Evolutionary conservation across 495 filamentous ascomycete species (phyloP), one percentile per base, ranked within the genome.

Genomic region (Staphylotrichum tortipilum): DNA sequence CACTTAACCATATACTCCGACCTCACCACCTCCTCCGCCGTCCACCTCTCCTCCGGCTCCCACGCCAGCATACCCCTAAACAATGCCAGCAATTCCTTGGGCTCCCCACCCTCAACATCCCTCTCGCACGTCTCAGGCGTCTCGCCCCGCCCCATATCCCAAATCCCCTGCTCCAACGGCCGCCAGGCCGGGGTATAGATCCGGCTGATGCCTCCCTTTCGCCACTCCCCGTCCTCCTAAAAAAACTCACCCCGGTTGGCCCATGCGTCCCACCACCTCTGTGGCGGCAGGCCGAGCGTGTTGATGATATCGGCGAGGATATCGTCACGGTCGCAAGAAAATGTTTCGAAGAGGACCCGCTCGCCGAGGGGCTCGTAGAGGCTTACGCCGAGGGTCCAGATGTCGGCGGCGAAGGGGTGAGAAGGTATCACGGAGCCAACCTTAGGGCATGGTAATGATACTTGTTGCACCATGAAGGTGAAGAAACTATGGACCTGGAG

Each of bases 1-100:
- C 49, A 55, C 22, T 46, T 55, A 9, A 52, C 38, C 51, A 58
- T 52, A 29, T 53, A 43, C 42, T 53, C 50, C 8, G 52, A 54
- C 17, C 18, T 18, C 31, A 52, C 23, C 33, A 67, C 33, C 55
- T 63, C 52, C 46, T 64, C 61, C 31, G 54, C 60, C 17, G 58
- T 64, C 33, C 59, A 53, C 49, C 65, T 63, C 55, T 64, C 57
- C n/a, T 50, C 36, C 22, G 65, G 67, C 49, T 68, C 65, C 60
- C 58, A 70, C 29, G 54, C 44, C 56, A 68, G 40, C 64, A 68
- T 66, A 11, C 52, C 60, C 56, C 48, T 52, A 15, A 70, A 58
- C 31, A 70, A 50, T n/a, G 62, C 55, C 56, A 61, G 64, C 44
- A 70, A 54, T 38, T 49, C 55, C 50, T 39, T 41, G 42, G 62